Conservation (phyloP, 1,139 yeast species). For the Candida albicans region DNA sequence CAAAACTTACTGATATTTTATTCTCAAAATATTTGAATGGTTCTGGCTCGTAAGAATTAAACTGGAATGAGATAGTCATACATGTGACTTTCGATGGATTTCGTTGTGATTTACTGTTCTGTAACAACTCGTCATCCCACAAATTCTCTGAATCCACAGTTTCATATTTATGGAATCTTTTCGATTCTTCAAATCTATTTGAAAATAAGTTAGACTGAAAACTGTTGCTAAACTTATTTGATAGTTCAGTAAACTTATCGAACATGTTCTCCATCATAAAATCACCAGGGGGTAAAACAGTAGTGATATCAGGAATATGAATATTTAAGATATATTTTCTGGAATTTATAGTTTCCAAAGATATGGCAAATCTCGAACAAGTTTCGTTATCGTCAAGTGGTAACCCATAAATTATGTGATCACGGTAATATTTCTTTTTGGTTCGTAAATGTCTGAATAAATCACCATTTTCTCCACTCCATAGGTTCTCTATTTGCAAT, state of each 20-base stretch:
- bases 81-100: conserved; percentile 23
- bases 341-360: conserved; percentile 34
- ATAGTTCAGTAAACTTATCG: neutral
- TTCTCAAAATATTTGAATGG: conserved; percentile 30
- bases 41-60: conserved; percentile 33
- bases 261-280: conserved; percentile 8
- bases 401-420: conserved; percentile 32
- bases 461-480: conserved; percentile 17
- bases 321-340: conserved; percentile 34
- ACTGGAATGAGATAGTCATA: conserved; percentile 37
- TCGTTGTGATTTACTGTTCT: neutral
- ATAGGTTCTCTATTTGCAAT: neutral
- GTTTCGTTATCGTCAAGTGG: conserved; percentile 14
- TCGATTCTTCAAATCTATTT: conserved; percentile 1
- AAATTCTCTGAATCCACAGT: conserved; percentile 4
- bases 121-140: conserved; percentile 10
- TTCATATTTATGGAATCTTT: conserved; percentile 8
- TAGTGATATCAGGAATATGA: conserved; percentile 46
- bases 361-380: conserved; percentile 23
- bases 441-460: conserved; percentile 30
- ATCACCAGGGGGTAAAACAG: conserved; percentile 31
- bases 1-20: conserved; percentile 30
- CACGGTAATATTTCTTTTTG: conserved; percentile 24
- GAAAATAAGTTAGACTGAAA: conserved; percentile 4
- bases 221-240: conserved; percentile 3